Evolutionary conservation across 306 rosid species (phyloP).

Genomic region (Astragalus glycyphyllos): DNA sequence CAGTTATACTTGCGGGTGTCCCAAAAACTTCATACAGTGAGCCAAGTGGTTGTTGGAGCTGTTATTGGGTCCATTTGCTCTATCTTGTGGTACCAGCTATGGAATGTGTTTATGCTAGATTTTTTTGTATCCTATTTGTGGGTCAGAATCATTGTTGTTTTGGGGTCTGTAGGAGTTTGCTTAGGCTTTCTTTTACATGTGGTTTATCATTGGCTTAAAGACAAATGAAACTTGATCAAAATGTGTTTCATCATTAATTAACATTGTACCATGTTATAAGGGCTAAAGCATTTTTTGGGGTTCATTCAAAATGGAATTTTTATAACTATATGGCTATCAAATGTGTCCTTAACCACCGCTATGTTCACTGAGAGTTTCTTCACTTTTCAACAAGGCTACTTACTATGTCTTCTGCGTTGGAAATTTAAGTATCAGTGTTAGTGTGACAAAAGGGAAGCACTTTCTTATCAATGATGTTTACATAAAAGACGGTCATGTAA

Average conservation of each 20-base stretch:
- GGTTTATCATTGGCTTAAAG: conserved; percentile 51
- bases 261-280: neutral
- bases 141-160: conserved; percentile 50
- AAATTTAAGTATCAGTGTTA: too few species aligned
- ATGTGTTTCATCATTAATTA: conserved; percentile 5
- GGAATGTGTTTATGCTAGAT: conserved; percentile 56
- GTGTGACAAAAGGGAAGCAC: too few species aligned
- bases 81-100: conserved; percentile 59
- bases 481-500: too few species aligned
- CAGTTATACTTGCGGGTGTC: conserved; percentile 81
- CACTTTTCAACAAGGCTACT: too few species aligned
- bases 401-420: too few species aligned
- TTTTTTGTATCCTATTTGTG: conserved; percentile 52
- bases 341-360: neutral
- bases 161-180: conserved; percentile 51
- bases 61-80: conserved; percentile 52
- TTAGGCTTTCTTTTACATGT: conserved; percentile 48
- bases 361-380: neutral
- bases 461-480: too few species aligned
- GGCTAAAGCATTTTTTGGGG: neutral
- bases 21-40: conserved; percentile 57
- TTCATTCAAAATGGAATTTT: neutral
- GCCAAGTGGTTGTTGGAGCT: conserved; percentile 75
- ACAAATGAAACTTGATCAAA: conserved; percentile 35
- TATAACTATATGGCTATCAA: neutral